phyloP scores from a whole-genome alignment of 2,329 filamentous ascomycete genomes.

The Cercospora nicotianae region DNA sequence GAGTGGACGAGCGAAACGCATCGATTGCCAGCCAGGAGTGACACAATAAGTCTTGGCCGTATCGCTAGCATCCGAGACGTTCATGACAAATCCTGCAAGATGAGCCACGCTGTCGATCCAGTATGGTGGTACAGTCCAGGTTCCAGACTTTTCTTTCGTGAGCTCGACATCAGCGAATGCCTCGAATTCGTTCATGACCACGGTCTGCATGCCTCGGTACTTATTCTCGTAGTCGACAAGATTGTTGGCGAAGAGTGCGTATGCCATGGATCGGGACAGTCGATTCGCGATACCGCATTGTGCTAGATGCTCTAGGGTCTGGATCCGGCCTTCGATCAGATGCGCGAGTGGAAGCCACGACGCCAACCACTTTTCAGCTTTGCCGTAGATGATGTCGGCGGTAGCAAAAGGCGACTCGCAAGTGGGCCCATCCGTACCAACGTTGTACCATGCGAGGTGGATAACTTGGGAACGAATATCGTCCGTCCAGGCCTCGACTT shows the following conservation, averaged over 20 bases:
- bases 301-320: slow-evolving; percentile 32
- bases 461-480: neutral
- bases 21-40: slow-evolving; percentile 38
- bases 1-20: slow-evolving; percentile 36
- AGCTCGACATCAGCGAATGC: slow-evolving; percentile 31
- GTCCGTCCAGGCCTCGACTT: slow-evolving; percentile 8
- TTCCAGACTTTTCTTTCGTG: slow-evolving; percentile 16
- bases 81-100: slow-evolving; percentile 30
- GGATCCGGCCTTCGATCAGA: slow-evolving; percentile 34
- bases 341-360: slow-evolving; percentile 32
- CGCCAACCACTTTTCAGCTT: slow-evolving; percentile 30
- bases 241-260: slow-evolving; percentile 27
- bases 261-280: slow-evolving; percentile 37
- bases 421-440: slow-evolving; percentile 5
- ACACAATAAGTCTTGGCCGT: slow-evolving; percentile 39
- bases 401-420: slow-evolving; percentile 27
- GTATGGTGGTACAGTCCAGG: slow-evolving; percentile 28
- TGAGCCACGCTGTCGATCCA: slow-evolving; percentile 40
- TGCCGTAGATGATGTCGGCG: slow-evolving; percentile 28
- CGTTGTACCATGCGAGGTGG: slow-evolving; percentile 15
- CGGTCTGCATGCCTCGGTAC: slow-evolving; percentile 21
- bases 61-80: slow-evolving; percentile 41
- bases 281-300: slow-evolving; percentile 32
- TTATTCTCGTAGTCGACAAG: slow-evolving; percentile 21
- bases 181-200: slow-evolving; percentile 39